These are phyloP conservation scores for Erucastrum elatum DNA, from an alignment of 345 rosid species.

Conservation along the genomic window DNA sequence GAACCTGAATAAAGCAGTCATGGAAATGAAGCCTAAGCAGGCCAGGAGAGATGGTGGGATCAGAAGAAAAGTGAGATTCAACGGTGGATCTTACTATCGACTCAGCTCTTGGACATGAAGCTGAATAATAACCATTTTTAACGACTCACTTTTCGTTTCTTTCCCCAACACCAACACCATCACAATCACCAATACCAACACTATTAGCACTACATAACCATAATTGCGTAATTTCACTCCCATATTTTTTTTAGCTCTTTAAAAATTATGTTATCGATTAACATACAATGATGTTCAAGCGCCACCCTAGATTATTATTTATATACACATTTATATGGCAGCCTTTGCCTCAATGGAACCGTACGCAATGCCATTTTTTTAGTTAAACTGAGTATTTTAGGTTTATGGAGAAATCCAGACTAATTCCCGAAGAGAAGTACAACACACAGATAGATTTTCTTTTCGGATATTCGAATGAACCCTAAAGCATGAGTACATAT, in stretches of 20 bases:
- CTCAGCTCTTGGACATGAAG: conserved; percentile 61
- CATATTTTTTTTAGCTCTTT: conserved; percentile 26
- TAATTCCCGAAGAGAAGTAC: too few relatives aligned
- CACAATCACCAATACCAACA: neutral
- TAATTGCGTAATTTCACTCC: conserved; percentile 14
- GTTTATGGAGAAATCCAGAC: too few relatives aligned
- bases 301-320: neutral
- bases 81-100: conserved; percentile 58
- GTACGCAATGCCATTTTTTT: conserved; percentile 21
- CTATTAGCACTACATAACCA: conserved; percentile 6
- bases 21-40: conserved; percentile 80
- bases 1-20: conserved; percentile 73
- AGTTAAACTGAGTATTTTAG: too few relatives aligned
- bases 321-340: neutral
- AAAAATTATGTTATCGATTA: neutral
- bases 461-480: too few relatives aligned
- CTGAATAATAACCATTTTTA: conserved; percentile 60
- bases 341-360: conserved; percentile 25
- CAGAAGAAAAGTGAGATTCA: conserved; percentile 56
- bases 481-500: too few relatives aligned
- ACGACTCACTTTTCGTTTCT: conserved; percentile 24
- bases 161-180: conserved; percentile 1
- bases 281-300: conserved; percentile 9
- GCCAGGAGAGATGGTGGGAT: conserved; percentile 62
- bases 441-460: too few relatives aligned